Conservation (phyloP, 306 rosid species). For the Coriaria nepalensis region DNA sequence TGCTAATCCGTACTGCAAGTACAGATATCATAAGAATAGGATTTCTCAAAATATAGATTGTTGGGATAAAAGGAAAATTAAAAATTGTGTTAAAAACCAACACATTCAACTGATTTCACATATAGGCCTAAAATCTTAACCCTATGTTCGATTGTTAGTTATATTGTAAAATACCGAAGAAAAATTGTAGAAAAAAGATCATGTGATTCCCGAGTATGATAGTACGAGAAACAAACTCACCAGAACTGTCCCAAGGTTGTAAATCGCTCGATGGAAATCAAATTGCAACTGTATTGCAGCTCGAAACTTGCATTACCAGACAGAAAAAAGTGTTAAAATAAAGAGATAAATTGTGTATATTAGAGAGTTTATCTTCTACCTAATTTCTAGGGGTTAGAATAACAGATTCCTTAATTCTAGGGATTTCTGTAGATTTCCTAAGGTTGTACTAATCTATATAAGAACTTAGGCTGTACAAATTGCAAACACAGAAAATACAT, state of each 20-base stretch:
- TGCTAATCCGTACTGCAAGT: constrained; percentile 84
- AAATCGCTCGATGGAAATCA: constrained; percentile 98
- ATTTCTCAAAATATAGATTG: neutral
- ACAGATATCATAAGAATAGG: constrained; percentile 12
- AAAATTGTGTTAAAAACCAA: no score
- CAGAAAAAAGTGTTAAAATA: constrained; percentile 13
- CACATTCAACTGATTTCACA: neutral
- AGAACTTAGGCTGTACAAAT: no score
- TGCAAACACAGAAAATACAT: no score
- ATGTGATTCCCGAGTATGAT: constrained; percentile 9
- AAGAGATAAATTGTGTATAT: no score
- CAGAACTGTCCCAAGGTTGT: constrained; percentile 99
- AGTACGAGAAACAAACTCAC: constrained; percentile 36
- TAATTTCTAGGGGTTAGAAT: no score
- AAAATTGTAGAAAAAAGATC: constrained; percentile 1
- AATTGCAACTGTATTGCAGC: constrained; percentile 94
- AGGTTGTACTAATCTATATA: no score
- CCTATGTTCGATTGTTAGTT: neutral
- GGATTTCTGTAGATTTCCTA: no score
- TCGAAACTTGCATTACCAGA: constrained; percentile 70
- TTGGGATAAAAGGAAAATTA: no score
- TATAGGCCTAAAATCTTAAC: neutral
- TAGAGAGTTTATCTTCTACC: no score
- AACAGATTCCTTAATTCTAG: no score
- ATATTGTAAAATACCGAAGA: constrained; percentile 1